Evolutionary conservation across 2,329 filamentous ascomycete genomes (phyloP), one percentile per base, ranked within the genome.

Genomic region (Fusarium sp.): DNA sequence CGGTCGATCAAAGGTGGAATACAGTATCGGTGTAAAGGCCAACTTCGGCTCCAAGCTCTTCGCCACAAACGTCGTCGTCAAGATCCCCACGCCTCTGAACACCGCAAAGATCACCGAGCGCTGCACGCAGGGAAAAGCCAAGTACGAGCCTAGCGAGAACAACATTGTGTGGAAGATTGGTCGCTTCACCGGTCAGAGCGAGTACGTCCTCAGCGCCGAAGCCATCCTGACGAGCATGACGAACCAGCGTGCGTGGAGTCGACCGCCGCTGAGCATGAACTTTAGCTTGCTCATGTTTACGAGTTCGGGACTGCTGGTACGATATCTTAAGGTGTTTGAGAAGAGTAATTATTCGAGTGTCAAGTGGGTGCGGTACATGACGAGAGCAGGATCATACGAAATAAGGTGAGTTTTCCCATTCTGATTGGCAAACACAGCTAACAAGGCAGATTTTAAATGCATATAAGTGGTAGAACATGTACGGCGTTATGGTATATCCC

Each of bases 291-390:
- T 99, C 78, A 99, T 99, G 97, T 99, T 99, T 80, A 99, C 96
- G 25, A 97, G 94, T 80, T 97, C 93, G 2, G 96, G 96, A 2
- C 81, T 99, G 79, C 80, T 99, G 73, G 96, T 99, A 63, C 87
- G 97, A 55, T 99, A 99, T 82, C 84, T 99, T 64, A 99, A 99
- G 84, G 96, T 99, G 4, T 99, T 99, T 84, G 96, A 99, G 85
- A 99, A 99, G 90, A 96, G 90, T 83, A 98, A 98, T 83, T 99
- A 99, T 82, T 97, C 93, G 71, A 97, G 94, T 79, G 96, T 99
- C 54, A 99, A 99, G 83, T 99, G 96, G 96, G 96, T 99, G 77
- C 87, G 96, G 77, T 99, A 99, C 83, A 98, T 99, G 96, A 99
- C 96, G 23, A 91, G 95, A 74, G 96, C 95, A 21, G 96, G 96